A percentile compares a stretch with the other conserved stretches of the same genome.
Conservation (phyloP, 768 basidiomycete species). For the Infundibulicybe gibba region DNA sequence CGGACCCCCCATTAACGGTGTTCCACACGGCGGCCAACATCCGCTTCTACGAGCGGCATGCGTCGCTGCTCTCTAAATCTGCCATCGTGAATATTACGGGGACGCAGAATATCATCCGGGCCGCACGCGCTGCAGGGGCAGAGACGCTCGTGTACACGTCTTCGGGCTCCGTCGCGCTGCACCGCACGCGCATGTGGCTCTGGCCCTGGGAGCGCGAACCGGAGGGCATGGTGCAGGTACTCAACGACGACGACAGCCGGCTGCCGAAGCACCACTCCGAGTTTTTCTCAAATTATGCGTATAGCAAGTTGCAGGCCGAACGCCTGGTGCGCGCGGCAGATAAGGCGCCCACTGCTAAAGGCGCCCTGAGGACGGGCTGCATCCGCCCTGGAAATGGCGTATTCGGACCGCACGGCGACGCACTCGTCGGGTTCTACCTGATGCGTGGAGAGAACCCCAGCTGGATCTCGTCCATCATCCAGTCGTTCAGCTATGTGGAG, state of each 20-base stretch:
- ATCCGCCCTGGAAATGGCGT: slow-evolving; percentile 78
- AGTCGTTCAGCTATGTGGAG: slow-evolving; percentile 72
- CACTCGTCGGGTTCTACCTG: slow-evolving; percentile 63
- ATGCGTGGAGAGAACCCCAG: slow-evolving; percentile 55
- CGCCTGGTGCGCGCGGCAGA: slow-evolving; percentile 34
- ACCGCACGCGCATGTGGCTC: slow-evolving; percentile 55
- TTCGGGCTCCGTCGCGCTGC: slow-evolving; percentile 62
- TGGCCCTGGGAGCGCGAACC: slow-evolving; percentile 76
- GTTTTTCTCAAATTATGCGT: slow-evolving; percentile 80
- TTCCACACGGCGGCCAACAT: slow-evolving; percentile 80
- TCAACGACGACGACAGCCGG: slow-evolving; percentile 55
- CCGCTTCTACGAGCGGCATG: slow-evolving; percentile 69
- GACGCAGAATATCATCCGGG: slow-evolving; percentile 62
- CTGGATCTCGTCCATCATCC: slow-evolving; percentile 55
- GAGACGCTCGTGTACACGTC: slow-evolving; percentile 67
- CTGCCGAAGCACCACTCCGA: slow-evolving; percentile 50
- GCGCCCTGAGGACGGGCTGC: slow-evolving; percentile 60
- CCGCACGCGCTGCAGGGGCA: slow-evolving; percentile 52
- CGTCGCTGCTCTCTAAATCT: slow-evolving; percentile 48
- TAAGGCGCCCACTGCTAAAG: slow-evolving; percentile 19
- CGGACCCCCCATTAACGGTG: slow-evolving; percentile 48
- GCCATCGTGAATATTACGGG: slow-evolving; percentile 63
- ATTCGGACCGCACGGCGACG: slow-evolving; percentile 74
- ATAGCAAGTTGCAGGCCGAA: slow-evolving; percentile 61
- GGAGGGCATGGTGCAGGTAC: slow-evolving; percentile 52